Percentiles rank a stretch among this genome's conserved stretches.
These are phyloP conservation scores for Ustilaginoidea virens DNA, from an alignment of 2,329 filamentous ascomycete species.

Conservation along the genomic window DNA sequence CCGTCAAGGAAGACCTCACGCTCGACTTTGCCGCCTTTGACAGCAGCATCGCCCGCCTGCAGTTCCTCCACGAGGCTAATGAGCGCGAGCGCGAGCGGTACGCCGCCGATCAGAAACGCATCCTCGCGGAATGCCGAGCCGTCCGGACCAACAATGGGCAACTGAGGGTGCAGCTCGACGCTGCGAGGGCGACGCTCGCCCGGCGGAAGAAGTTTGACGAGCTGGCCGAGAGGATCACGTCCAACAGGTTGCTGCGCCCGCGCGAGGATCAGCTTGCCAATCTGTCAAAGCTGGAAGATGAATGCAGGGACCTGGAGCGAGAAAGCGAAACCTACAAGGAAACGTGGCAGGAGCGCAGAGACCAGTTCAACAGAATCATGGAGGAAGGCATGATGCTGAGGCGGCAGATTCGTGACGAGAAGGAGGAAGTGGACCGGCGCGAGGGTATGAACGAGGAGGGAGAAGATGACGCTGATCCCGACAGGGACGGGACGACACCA, in stretches of 20 bases:
- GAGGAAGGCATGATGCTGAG: constrained; percentile 81
- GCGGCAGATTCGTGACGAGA: constrained; percentile 80
- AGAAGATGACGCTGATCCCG: constrained; percentile 39
- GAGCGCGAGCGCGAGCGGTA: constrained; percentile 72
- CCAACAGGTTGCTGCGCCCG: constrained; percentile 62
- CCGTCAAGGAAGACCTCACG: constrained; percentile 66
- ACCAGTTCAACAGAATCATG: constrained; percentile 79
- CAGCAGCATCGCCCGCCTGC: constrained; percentile 71
- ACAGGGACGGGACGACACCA: constrained; percentile 32
- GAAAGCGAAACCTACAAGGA: constrained; percentile 69
- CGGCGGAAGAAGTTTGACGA: constrained; percentile 79
- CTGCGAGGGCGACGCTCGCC: constrained; percentile 58
- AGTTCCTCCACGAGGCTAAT: constrained; percentile 76
- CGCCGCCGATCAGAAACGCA: constrained; percentile 62
- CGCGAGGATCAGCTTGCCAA: constrained; percentile 71
- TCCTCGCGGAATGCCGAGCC: constrained; percentile 60
- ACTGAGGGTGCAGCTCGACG: constrained; percentile 60
- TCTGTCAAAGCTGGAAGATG: constrained; percentile 68
- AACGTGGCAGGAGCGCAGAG: constrained; percentile 72
- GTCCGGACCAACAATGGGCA: constrained; percentile 62
- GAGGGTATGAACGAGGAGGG: constrained; percentile 65
- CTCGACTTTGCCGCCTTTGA: constrained; percentile 85
- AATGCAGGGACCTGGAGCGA: constrained; percentile 74
- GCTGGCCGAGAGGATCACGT: constrained; percentile 73
- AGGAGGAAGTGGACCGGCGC: constrained; percentile 79